Conservation (phyloP, 768 basidiomycete species). For the Pleurotus salmoneostramineus region DNA sequence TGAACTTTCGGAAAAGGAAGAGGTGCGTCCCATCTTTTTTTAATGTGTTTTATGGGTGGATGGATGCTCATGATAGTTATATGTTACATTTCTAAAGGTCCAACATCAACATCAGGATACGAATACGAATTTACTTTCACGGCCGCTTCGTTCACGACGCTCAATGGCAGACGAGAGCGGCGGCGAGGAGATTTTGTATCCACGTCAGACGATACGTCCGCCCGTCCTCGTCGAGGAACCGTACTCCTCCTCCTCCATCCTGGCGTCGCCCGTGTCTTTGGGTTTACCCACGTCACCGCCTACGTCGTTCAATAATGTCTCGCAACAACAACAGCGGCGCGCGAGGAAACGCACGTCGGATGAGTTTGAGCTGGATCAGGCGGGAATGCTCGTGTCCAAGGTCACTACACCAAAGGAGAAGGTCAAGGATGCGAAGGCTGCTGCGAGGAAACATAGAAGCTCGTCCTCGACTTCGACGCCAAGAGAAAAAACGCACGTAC, state of each 20-base stretch:
- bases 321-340: conserved; percentile 31
- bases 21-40: conserved; percentile 39
- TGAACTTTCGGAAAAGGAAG: conserved; percentile 66
- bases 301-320: conserved; percentile 45
- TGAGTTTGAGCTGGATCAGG: conserved; percentile 77
- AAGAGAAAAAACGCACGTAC: conserved; percentile 41
- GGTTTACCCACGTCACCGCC: conserved; percentile 49
- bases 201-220: conserved; percentile 48
- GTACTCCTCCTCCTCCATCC: conserved; percentile 19
- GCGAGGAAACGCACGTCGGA: conserved; percentile 77
- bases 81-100: conserved; percentile 17
- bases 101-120: too few species aligned
- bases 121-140: conserved; percentile 39
- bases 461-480: conserved; percentile 28
- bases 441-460: conserved; percentile 67
- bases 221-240: conserved; percentile 17
- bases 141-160: conserved; percentile 51
- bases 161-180: conserved; percentile 83
- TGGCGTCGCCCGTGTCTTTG: conserved; percentile 24
- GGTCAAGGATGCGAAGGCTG: conserved; percentile 46
- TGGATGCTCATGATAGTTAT: conserved; percentile 25
- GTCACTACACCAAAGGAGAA: conserved; percentile 38
- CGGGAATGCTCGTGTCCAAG: conserved; percentile 57
- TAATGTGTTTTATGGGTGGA: conserved; percentile 7
- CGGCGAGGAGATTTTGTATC: conserved; percentile 87